Base-by-base conservation (phyloP, 768 basidiomycete genomes). In the Agaricus sinodeliciosus region DNA sequence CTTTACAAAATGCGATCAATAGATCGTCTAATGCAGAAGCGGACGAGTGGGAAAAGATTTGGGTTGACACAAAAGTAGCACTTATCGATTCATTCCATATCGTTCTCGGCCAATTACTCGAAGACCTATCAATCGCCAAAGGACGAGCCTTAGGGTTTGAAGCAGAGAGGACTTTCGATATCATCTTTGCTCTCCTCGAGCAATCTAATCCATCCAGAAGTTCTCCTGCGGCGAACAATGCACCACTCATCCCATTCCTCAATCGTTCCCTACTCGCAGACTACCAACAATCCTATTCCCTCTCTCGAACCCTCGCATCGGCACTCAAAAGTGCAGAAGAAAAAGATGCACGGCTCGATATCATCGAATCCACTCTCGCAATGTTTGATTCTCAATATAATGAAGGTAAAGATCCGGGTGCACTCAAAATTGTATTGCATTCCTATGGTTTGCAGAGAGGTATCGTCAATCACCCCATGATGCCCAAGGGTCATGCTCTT, bases 51-150 rank as follows among this genome's bases (percentile, higher is more conserved):
- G 81, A 86, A 57, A 71, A 70, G 12, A 72, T 86, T 43, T 87
- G 85, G 79, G 70, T 90, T 5, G 77, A 83, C 52, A 82, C 84
- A 2, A 91, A 90, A 67, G 82, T 86, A 7, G 78, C 80, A 18
- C 67, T 90, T 22, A 66, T 91, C 16, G 88, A 91, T 57, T 63
- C 75, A 3, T 85, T 87, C 65, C 86, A 90, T 57, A 62, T 81
- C 45, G 60, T 87, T 28, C 54, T 87, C 46, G 67, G 67, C 28
- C 68, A 72, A 3, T 68, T 84, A 46, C 61, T 86, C 5, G 68
- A 69, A 22, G 77, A 78, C 54, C 62, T 87, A 27, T 67, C 77
- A 1, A 56, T 65, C 7, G 64, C 73, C 5, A 72, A 72, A 0
- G 81, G 77, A 0, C 49, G 67, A 4, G 64, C 65, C 0, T 74